phyloP scores from a whole-genome alignment of 148 eudicot species.

The Selenicereus undatus region DNA sequence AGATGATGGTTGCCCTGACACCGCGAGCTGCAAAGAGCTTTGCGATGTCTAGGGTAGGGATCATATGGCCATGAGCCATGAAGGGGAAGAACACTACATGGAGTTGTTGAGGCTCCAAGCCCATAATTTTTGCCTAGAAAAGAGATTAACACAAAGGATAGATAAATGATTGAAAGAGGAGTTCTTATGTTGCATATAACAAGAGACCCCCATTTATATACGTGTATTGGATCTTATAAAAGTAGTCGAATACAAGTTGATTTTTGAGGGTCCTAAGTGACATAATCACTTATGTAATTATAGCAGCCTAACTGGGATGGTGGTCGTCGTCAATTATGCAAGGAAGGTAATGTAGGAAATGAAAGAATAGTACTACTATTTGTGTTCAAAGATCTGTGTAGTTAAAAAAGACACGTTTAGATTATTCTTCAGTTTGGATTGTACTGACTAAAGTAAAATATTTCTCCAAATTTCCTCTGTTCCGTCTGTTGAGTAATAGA shows the following conservation, averaged over 20 bases:
- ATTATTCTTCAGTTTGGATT: no score
- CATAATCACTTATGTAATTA: background rate
- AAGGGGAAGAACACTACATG: constrained; percentile 41
- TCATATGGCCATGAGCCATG: constrained; percentile 49
- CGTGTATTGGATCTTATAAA: background rate
- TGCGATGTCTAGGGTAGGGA: constrained; percentile 45
- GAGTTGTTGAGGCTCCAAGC: constrained; percentile 13
- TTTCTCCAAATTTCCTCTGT: no score
- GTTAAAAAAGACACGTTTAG: no score
- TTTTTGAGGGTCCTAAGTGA: background rate
- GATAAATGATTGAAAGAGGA: background rate
- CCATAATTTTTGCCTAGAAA: background rate
- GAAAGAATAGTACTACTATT: no score
- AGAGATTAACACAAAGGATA: background rate
- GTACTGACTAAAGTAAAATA: no score
- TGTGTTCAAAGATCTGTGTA: no score
- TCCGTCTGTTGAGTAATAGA: no score
- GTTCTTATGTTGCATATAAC: background rate
- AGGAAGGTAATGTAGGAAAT: no score
- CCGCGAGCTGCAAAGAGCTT: constrained; percentile 37
- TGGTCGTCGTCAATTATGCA: background rate
- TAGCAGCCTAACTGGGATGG: background rate
- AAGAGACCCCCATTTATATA: background rate
- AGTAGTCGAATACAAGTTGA: background rate
- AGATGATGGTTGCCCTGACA: constrained; percentile 36